Conservation (phyloP, 2,329 filamentous ascomycete genomes). For the Hypomyces rosellus region DNA sequence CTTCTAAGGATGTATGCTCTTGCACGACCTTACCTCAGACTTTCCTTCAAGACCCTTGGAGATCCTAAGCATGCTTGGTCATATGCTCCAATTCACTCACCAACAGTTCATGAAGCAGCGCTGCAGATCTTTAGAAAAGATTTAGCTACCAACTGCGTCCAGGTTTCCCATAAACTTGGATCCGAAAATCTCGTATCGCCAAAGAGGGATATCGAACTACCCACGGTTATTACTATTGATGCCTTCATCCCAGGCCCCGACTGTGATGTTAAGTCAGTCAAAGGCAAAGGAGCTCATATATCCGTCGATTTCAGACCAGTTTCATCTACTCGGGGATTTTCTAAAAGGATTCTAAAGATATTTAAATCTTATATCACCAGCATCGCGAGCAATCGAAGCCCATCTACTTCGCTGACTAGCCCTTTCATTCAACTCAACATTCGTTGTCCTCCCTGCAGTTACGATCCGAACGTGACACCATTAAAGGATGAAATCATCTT, state of each 20-base stretch:
- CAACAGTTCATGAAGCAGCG: conserved; percentile 50
- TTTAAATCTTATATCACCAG: conserved; percentile 46
- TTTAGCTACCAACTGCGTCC: conserved; percentile 48
- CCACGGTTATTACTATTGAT: conserved; percentile 36
- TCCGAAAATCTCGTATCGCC: neutral
- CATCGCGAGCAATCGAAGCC: conserved; percentile 18
- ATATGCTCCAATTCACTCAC: conserved; percentile 51
- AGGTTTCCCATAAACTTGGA: conserved; percentile 17
- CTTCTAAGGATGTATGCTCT: conserved; percentile 60
- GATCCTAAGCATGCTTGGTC: conserved; percentile 48
- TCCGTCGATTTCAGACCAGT: conserved; percentile 65
- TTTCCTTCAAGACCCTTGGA: conserved; percentile 55
- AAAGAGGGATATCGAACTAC: neutral
- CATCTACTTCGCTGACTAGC: conserved; percentile 32
- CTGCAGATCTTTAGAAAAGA: conserved; percentile 56
- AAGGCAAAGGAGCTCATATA: conserved; percentile 50
- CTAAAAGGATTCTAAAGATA: conserved; percentile 51
- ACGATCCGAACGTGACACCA: conserved; percentile 67
- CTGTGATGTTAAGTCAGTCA: conserved; percentile 37
- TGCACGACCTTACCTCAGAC: conserved; percentile 54
- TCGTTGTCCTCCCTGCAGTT: conserved; percentile 52
- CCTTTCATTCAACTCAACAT: conserved; percentile 62
- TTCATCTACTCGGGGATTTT: conserved; percentile 44
- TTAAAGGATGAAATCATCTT: conserved; percentile 69
- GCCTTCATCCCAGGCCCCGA: conserved; percentile 51